phyloP scores from a whole-genome alignment of 164 flowering plant genomes.

The Cinnamomum chago region DNA sequence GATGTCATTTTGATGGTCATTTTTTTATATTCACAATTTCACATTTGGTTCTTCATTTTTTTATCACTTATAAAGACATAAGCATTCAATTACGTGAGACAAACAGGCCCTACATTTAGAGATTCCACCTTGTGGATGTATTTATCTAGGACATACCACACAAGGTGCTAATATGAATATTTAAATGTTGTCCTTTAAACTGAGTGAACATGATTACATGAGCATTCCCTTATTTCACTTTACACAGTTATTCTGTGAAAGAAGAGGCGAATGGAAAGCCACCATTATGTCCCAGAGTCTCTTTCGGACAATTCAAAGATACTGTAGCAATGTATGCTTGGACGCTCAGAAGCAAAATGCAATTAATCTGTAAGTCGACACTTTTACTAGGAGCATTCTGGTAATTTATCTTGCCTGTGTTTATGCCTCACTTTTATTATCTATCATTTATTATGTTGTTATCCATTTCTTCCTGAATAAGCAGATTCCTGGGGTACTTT shows the following conservation, averaged over 20 bases:
- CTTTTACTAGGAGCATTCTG: not conserved
- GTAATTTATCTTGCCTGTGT: not conserved
- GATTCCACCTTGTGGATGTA: too few relatives aligned
- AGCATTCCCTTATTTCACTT: too few relatives aligned
- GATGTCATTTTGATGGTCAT: too few relatives aligned
- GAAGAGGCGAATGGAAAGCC: conserved; percentile 93
- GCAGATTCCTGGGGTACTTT: conserved; percentile 88
- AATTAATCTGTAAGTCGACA: conserved; percentile 72
- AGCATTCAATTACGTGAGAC: too few relatives aligned
- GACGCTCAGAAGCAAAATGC: conserved; percentile 94
- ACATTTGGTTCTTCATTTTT: too few relatives aligned
- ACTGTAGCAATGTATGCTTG: conserved; percentile 82
- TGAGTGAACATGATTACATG: too few relatives aligned
- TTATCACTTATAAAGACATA: too few relatives aligned
- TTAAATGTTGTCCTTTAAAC: too few relatives aligned
- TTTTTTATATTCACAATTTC: too few relatives aligned
- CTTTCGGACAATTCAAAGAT: conserved; percentile 77
- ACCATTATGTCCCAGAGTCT: conserved; percentile 84
- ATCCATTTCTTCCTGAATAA: not conserved
- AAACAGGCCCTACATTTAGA: too few relatives aligned
- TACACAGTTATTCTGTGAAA: conserved; percentile 74
- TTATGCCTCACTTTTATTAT: not conserved
- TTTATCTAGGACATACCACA: too few relatives aligned
- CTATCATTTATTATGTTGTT: not conserved
- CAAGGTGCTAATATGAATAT: too few relatives aligned